Evolutionary conservation across 768 basidiomycete species (phyloP).

Genomic region (Cystofilobasidium macerans): DNA sequence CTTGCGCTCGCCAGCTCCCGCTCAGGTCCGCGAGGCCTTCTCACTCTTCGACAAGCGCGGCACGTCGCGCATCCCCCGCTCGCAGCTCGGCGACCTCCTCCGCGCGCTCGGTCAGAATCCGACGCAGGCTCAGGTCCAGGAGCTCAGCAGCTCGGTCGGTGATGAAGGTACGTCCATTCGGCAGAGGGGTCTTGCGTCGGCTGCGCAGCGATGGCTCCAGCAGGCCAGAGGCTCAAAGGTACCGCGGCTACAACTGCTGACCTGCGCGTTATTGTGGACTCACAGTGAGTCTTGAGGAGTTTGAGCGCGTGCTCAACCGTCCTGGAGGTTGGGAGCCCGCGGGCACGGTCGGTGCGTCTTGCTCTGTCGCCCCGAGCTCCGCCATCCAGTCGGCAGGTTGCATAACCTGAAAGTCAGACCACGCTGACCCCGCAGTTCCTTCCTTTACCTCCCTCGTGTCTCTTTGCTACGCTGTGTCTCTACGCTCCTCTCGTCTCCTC

Average conservation of each 20-base stretch:
- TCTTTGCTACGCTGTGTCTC: not conserved
- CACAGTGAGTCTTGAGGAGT: not conserved
- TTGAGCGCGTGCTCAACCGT: not conserved
- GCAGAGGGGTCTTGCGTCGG: not conserved
- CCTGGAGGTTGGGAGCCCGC: not conserved
- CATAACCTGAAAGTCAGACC: not conserved
- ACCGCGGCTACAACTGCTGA: not conserved
- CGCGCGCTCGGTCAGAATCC: constrained; percentile 95
- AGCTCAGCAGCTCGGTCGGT: constrained; percentile 61
- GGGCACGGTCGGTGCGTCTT: not conserved
- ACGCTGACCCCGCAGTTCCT: constrained; percentile 5
- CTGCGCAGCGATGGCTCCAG: too few species aligned
- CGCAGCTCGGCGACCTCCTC: constrained; percentile 81
- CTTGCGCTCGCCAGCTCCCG: constrained; percentile 7
- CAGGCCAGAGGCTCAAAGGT: not conserved
- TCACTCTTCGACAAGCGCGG: constrained; percentile 97
- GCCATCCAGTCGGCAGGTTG: not conserved
- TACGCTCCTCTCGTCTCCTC: not conserved
- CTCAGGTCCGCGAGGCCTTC: constrained; percentile 56
- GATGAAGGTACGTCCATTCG: constrained; percentile 40
- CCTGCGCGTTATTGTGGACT: too few species aligned
- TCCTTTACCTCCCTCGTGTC: not conserved
- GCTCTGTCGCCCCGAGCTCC: not conserved
- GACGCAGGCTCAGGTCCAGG: constrained; percentile 92
- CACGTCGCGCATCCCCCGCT: constrained; percentile 74